Base-by-base conservation (phyloP, 805 yeast genomes). In the Kuraishia ogatae region DNA sequence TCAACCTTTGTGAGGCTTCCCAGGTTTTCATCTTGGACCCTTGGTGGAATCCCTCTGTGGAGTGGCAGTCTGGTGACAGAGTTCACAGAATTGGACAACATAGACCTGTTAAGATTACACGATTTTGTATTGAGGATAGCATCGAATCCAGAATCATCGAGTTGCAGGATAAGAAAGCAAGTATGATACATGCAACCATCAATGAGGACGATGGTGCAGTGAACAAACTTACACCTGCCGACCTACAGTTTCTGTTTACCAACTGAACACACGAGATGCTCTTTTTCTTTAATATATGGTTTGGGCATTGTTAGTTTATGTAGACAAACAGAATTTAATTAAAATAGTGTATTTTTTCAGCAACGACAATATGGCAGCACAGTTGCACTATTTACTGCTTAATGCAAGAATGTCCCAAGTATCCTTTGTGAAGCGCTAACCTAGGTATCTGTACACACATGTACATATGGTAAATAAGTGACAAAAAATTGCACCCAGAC, bases 41-140 rank as follows among this genome's bases (percentile, higher is more conserved):
- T 39, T 94, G 99, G 99, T 94, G 99, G 98, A 96, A 94, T 67
- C 98, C 98, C 1, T 87, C 96, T 61, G 94, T 93, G 7, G 99
- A 94, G 68, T 94, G 97, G 91, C 99, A 94, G 69, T 86, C 96
- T 53, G 97, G 96, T 70, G 99, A 94, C 70, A 83, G 99, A 72
- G 97, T 94, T 22, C 98, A 94, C 71, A 83, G 99, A 71, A 94
- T 94, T 59, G 97, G 98, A 5, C 99, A 94, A 68, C 88, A 81
- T 62, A 73, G 99, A 60, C 99, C 99, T 0, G 97, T 94, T 10
- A 81, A 89, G 59, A 90, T 94, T 60, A 91, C 97, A 8, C 79
- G 97, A 51, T 83, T 94, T 65, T 90, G 96, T 61, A 93, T 94
- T 53, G 98, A 92, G 64, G 99, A 94, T 71, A 90, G 97, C 65